Base-by-base conservation (phyloP, 2,329 filamentous ascomycete genomes). In the Trichoderma sp. region DNA sequence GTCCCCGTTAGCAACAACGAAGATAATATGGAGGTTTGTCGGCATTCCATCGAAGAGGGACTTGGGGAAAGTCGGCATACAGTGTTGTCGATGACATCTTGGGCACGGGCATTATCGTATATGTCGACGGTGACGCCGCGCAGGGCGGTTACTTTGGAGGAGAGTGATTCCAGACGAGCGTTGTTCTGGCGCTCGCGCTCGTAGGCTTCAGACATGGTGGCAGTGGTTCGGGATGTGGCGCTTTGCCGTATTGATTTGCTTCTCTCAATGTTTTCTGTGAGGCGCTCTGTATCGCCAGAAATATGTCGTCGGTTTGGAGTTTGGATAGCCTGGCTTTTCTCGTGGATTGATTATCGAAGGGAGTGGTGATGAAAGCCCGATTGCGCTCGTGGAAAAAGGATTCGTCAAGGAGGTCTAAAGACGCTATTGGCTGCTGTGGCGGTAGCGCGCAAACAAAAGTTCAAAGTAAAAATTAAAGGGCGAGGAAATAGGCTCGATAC, bases 61-160 rank as follows among this genome's bases (percentile, higher is more conserved):
- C 3, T 30, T 37, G 18, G 8, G 8, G 16, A 14, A 10, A 11
- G 14, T 43, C 2, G 24, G 73, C 88, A 69, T 85, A 96, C 93
- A 49, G 92, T 95, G 76, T 89, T 90, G 81, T 99, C 93, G 73
- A 99, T 92, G 72, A 97, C 88, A 73, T 91, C 89, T 75, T 98
- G 95, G 75, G 92, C 89, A 69, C 93, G 89, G 60, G 96, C 96
- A 79, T 96, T 94, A 82, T 98, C 94, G 86, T 98, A 97, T 77
- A 99, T 99, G 83, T 99, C 94, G 73, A 98, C 89, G 52, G 96
- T 99, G 61, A 99, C 93, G 80, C 92, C 92, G 77, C 95, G 93
- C 72, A 99, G 87, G 64, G 94, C 93, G 21, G 92, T 92, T 67
- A 98, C 94, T 83, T 99, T 99, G 73, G 89, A 87, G 18, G 92